A percentile compares a stretch with the other conserved stretches of the same genome.
Conservation (phyloP, 371 early-diverging fungal genomes). For the Smittium culicis region DNA sequence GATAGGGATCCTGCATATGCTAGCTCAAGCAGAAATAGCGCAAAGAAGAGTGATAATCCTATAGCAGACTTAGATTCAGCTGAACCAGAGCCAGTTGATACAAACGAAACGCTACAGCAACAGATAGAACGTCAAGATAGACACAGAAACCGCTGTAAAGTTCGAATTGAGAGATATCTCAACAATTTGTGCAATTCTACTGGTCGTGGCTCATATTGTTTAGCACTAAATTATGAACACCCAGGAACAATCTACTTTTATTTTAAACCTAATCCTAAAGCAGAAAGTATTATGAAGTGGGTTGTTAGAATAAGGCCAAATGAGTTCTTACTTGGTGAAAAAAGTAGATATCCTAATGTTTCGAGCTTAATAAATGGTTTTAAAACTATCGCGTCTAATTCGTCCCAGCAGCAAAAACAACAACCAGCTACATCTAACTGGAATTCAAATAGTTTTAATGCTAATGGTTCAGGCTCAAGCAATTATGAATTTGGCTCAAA, state of each 20-base stretch:
- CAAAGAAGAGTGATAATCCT: background rate
- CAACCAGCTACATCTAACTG: background rate
- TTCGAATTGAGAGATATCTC: constrained; percentile 13
- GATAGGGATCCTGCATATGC: constrained; percentile 28
- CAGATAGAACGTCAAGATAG: constrained; percentile 13
- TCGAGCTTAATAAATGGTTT: constrained; percentile 50
- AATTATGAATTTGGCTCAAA: background rate
- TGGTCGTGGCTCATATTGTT: constrained; percentile 29
- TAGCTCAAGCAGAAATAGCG: background rate
- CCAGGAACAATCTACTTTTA: constrained; percentile 28
- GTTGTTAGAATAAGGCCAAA: constrained; percentile 46
- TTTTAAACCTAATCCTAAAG: constrained; percentile 25
- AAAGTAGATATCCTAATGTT: constrained; percentile 40
- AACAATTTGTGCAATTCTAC: constrained; percentile 27
- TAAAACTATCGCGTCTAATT: constrained; percentile 35
- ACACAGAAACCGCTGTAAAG: constrained; percentile 9
- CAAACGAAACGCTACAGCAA: constrained; percentile 26
- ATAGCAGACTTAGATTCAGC: background rate
- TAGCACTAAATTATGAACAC: constrained; percentile 20
- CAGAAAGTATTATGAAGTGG: constrained; percentile 26
- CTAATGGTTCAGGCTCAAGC: background rate
- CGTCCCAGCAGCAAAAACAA: background rate
- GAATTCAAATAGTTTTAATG: background rate
- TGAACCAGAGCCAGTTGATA: constrained; percentile 19
- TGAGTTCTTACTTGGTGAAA: constrained; percentile 40